Percentiles rank a stretch among this genome's conserved stretches.
These are phyloP conservation scores for Alternaria arborescens DNA, from an alignment of 2,329 filamentous ascomycete species.

Conservation along the genomic window DNA sequence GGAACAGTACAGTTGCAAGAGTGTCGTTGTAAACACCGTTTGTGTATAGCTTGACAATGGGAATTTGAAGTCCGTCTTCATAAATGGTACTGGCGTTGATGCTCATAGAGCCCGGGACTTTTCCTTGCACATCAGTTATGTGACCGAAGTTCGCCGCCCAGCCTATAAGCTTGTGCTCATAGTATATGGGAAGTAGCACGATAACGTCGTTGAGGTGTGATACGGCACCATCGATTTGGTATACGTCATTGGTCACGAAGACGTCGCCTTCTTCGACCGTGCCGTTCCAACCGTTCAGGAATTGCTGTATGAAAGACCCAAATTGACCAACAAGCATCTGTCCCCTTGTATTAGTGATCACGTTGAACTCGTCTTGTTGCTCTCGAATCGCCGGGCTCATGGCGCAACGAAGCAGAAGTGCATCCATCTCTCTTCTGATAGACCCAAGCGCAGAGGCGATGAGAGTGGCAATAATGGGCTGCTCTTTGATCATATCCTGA, in stretches of 20 bases:
- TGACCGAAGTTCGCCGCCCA: slow-evolving; percentile 63
- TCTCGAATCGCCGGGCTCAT: slow-evolving; percentile 63
- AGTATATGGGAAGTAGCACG: slow-evolving; percentile 59
- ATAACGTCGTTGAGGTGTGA: slow-evolving; percentile 62
- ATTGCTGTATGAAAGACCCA: slow-evolving; percentile 60
- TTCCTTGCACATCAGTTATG: slow-evolving; percentile 56
- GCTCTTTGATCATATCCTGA: slow-evolving; percentile 47
- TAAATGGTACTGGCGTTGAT: slow-evolving; percentile 59
- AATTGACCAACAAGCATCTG: slow-evolving; percentile 64
- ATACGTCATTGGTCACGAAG: slow-evolving; percentile 62
- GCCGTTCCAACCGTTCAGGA: slow-evolving; percentile 58
- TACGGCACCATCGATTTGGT: slow-evolving; percentile 59
- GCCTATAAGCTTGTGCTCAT: slow-evolving; percentile 55
- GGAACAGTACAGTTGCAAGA: slow-evolving; percentile 57
- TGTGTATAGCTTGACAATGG: slow-evolving; percentile 58
- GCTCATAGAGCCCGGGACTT: slow-evolving; percentile 61
- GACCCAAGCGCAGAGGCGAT: slow-evolving; percentile 58
- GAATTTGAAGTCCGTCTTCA: slow-evolving; percentile 62
- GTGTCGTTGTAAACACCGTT: slow-evolving; percentile 56
- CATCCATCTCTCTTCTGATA: slow-evolving; percentile 61
- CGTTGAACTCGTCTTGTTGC: slow-evolving; percentile 63
- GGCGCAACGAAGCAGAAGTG: slow-evolving; percentile 60
- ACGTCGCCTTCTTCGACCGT: slow-evolving; percentile 60
- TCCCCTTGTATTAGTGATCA: slow-evolving; percentile 59
- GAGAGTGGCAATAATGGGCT: slow-evolving; percentile 56